Evolutionary conservation across 1,284 basidiomycete species (phyloP).

Genomic region (Ganoderma leucocontextum): DNA sequence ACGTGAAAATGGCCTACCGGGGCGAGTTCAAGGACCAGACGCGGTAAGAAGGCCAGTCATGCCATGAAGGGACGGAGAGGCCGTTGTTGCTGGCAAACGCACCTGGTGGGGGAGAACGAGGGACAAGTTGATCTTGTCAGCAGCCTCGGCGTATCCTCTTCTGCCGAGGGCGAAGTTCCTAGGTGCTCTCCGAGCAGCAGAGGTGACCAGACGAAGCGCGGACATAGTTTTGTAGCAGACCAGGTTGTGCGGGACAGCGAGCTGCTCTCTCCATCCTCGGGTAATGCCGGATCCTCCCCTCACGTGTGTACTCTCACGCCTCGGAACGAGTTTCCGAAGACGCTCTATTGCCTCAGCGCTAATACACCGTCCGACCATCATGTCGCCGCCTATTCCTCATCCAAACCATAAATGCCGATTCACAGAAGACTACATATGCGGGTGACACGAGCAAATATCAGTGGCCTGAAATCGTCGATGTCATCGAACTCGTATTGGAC

Average conservation of each 20-base stretch:
- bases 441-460: background rate
- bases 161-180: slow-evolving; percentile 61
- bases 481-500: slow-evolving; percentile 13
- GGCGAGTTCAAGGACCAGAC: slow-evolving; percentile 19
- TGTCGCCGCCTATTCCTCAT: background rate
- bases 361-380: no score
- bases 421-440: background rate
- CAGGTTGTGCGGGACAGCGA: slow-evolving; percentile 34
- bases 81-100: slow-evolving; percentile 43
- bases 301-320: slow-evolving; percentile 17
- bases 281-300: slow-evolving; percentile 26
- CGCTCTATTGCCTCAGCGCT: no score
- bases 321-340: background rate
- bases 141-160: slow-evolving; percentile 89
- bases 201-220: slow-evolving; percentile 73
- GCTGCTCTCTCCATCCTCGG: slow-evolving; percentile 30
- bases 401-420: background rate
- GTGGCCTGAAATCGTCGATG: background rate
- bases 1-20: slow-evolving; percentile 83
- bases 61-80: background rate
- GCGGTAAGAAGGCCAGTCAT: background rate
- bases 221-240: slow-evolving; percentile 60
- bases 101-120: slow-evolving; percentile 95
- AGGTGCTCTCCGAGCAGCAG: slow-evolving; percentile 67
- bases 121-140: slow-evolving; percentile 89